Base-by-base conservation (phyloP, 345 rosid genomes). In the Populus euphratica region DNA sequence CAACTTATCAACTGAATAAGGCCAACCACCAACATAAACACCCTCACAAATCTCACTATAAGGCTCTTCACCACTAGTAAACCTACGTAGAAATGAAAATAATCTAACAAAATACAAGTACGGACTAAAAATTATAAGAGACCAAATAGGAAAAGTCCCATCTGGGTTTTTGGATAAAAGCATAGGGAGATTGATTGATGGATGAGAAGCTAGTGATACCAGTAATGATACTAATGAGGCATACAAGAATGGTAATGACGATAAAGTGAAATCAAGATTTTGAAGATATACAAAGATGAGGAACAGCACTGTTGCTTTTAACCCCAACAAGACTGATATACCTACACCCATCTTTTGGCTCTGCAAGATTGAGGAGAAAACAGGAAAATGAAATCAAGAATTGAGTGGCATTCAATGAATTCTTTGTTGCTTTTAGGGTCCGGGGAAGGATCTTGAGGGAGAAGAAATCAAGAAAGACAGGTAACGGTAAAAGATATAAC, bases 1-100 rank as follows among this genome's bases (percentile, higher is more conserved):
- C 82, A 90, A 63, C 39, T 72, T 73, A 2, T 72, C 41, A 17
- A 13, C 61, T 2, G 92, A 85, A 77, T 79, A 78, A 78, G 96
- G 96, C 96, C 91, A 91, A 23, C 93, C 96, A 38, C 96, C 93
- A 68, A 91, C 92, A 78, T 78, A 89, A 47, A 90, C 75, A 8
- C 92, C 91, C 56, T 91, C 89, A 62, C 68, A 81, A 39, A 91
- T 72, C 81, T 90, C 85, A 27, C 59, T 86, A 41, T 86, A 90
- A 21, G 92, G 89, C 20, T 86, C 91, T 70, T 91, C 96, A 18
- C 90, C 89, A 47, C 87, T 82, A 9, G 6, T 13, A 65, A 73
- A 74, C 76, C 94, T 83, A 52, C 96, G 82, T 49, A 79, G 31
- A 1, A 63, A 33, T 5, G 89, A 86, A 73, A 90, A 90, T 63